These are phyloP conservation scores for Staphylotrichum longicolle DNA, from an alignment of 495 filamentous ascomycete genomes.

Conservation along the genomic window DNA sequence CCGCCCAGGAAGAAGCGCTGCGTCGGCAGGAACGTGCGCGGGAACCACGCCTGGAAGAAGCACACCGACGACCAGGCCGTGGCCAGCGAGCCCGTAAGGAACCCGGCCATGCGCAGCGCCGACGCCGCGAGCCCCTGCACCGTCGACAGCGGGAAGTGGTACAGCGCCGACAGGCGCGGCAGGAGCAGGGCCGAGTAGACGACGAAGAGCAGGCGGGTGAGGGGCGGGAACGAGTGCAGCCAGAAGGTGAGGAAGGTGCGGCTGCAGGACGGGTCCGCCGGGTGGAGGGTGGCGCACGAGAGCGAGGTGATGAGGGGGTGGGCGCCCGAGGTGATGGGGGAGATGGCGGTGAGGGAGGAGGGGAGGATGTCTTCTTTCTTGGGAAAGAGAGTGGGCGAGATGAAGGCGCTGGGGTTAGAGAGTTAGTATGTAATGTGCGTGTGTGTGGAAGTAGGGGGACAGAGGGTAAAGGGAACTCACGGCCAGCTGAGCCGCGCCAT, in stretches of 20 bases:
- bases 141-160: conserved; percentile 61
- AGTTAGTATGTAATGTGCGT: conserved; percentile 10
- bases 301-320: conserved; percentile 80
- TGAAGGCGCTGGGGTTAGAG: conserved; percentile 54
- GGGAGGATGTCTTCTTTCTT: conserved; percentile 62
- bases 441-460: background rate
- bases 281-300: conserved; percentile 91
- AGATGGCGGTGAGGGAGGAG: conserved; percentile 59
- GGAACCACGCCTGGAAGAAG: conserved; percentile 75
- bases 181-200: conserved; percentile 66
- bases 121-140: conserved; percentile 59
- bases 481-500: conserved; percentile 84
- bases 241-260: conserved; percentile 82
- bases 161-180: conserved; percentile 61
- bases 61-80: conserved; percentile 86
- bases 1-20: conserved; percentile 87
- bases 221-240: conserved; percentile 70
- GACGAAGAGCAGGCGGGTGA: conserved; percentile 73
- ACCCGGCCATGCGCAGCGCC: conserved; percentile 67
- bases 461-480: conserved; percentile 48
- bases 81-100: conserved; percentile 73
- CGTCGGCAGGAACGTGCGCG: conserved; percentile 69
- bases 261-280: conserved; percentile 77
- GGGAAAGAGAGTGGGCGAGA: conserved; percentile 86
- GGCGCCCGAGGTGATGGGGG: conserved; percentile 76